phyloP scores from a whole-genome alignment of 108 stramenopile species.

The Fragilaria crotonensis region DNA sequence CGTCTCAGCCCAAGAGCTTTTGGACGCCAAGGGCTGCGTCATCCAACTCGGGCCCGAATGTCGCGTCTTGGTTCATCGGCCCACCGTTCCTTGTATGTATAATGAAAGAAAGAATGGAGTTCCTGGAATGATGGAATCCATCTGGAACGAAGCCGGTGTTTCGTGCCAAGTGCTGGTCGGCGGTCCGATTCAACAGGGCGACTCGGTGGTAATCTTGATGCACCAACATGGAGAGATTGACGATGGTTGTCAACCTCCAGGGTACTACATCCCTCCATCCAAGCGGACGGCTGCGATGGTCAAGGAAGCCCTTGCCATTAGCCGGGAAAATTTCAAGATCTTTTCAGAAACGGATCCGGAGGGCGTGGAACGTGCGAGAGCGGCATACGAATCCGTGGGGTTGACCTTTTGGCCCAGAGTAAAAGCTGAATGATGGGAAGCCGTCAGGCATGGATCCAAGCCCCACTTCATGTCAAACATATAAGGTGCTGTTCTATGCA shows the following conservation, averaged over 20 bases:
- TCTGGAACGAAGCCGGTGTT: slow-evolving; percentile 17
- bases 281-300: slow-evolving; percentile 18
- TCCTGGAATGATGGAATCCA: slow-evolving; percentile 15
- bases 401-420: slow-evolving; percentile 8
- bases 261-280: slow-evolving; percentile 15
- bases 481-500: too few relatives aligned
- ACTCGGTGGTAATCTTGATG: background rate
- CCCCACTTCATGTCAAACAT: too few relatives aligned
- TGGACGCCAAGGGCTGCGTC: slow-evolving; percentile 7
- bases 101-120: slow-evolving; percentile 17
- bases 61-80: slow-evolving; percentile 14
- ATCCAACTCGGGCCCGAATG: slow-evolving; percentile 5
- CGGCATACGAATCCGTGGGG: slow-evolving; percentile 15
- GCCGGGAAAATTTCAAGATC: too few relatives aligned
- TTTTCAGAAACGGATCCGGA: slow-evolving; percentile 4
- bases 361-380: slow-evolving; percentile 8
- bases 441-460: too few relatives aligned
- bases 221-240: slow-evolving; percentile 4
- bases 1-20: slow-evolving; percentile 10
- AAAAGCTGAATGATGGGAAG: too few relatives aligned
- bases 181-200: slow-evolving; percentile 10
- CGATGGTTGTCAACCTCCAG: slow-evolving; percentile 4
- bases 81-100: slow-evolving; percentile 24
- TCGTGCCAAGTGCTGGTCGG: slow-evolving; percentile 19
- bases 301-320: background rate